Base-by-base conservation (phyloP, 352 stramenopile species). In the Globisporangium sylvaticum region DNA sequence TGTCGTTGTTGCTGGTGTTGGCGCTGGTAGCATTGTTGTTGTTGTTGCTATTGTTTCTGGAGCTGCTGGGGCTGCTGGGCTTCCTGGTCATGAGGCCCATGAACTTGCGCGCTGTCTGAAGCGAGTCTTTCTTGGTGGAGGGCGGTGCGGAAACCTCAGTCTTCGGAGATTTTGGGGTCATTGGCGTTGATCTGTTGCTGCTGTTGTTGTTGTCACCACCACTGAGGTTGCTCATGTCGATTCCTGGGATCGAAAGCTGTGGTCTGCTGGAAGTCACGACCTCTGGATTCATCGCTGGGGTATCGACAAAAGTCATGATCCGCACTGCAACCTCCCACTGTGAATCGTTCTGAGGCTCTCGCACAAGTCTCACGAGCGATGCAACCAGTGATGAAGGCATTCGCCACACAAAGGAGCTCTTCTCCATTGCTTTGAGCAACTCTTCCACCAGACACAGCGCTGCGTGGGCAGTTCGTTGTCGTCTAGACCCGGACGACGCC, bases 291-390 rank as follows among this genome's bases (percentile, higher is more conserved):
- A 67, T 25, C 12, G 65, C 60, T 54, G 62, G 9, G 14, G 69
- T 60, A 15, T 67, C 68, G 15, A 87, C 20, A 54, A 70, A 83
- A 46, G 63, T 78, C 32, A 89, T 67, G 22, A 89, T 79, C 14
- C 72, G 71, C 18, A 84, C 70, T 2, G 68, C 63, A 1, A 78
- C 69, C 61, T 72, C 50, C 83, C 83, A 91, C 48, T 79, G 70
- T 0, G 24, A n/a, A 10, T 73, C 74, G 32, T 73, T 74, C 9
- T 69, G 66, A 0, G 76, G 79, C 1, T 69, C 67, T 24, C 78
- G 74, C 48, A 83, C 53, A 6, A 88, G 61, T 12, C 72, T 69
- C 7, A 76, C 72, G 2, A 90, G 67, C 1, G 72, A 69, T 0
- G 72, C 75, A 14, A 79, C 61, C 1, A 91, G 62, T 15, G 66